Evolutionary conservation across 2,329 filamentous ascomycete genomes (phyloP).

Genomic region (Aspergillus spinulosporus): DNA sequence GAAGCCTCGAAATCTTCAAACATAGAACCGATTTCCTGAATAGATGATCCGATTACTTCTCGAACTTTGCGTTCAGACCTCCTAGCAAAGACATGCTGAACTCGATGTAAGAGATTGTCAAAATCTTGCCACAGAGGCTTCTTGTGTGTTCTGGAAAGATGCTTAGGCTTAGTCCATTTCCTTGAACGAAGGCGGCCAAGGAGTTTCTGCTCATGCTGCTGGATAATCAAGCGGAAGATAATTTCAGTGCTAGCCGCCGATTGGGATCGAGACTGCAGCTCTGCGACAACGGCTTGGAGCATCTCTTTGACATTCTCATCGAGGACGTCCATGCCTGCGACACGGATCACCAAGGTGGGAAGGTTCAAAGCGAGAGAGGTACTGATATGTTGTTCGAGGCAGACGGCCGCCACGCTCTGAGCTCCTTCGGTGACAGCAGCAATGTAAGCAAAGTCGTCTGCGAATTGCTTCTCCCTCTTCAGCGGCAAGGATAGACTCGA

Average conservation of each 20-base stretch:
- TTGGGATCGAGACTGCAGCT: constrained; percentile 1
- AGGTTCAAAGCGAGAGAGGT: not conserved
- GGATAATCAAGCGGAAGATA: constrained; percentile 9
- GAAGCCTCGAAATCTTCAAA: not conserved
- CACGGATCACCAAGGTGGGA: constrained; percentile 5
- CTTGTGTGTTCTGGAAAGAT: constrained; percentile 7
- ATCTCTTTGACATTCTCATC: constrained; percentile 7
- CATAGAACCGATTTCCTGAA: not conserved
- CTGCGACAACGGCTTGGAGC: not conserved
- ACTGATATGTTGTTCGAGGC: constrained; percentile 4
- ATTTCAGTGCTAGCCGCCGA: not conserved
- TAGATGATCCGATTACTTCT: not conserved
- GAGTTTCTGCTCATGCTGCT: constrained; percentile 10
- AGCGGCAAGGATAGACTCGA: constrained; percentile 1
- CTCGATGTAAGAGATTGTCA: constrained; percentile 8
- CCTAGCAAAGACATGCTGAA: constrained; percentile 4
- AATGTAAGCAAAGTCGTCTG: constrained; percentile 7
- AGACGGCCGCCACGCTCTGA: constrained; percentile 7
- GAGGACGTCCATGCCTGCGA: constrained; percentile 7
- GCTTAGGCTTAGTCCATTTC: constrained; percentile 8
- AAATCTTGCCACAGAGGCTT: constrained; percentile 8
- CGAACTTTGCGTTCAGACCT: constrained; percentile 1
- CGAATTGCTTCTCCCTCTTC: constrained; percentile 1
- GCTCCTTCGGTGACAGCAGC: constrained; percentile 9
- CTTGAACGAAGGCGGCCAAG: constrained; percentile 8